Base-by-base conservation (phyloP, 2,329 filamentous ascomycete species). In the Atkinsonella hypoxylon region DNA sequence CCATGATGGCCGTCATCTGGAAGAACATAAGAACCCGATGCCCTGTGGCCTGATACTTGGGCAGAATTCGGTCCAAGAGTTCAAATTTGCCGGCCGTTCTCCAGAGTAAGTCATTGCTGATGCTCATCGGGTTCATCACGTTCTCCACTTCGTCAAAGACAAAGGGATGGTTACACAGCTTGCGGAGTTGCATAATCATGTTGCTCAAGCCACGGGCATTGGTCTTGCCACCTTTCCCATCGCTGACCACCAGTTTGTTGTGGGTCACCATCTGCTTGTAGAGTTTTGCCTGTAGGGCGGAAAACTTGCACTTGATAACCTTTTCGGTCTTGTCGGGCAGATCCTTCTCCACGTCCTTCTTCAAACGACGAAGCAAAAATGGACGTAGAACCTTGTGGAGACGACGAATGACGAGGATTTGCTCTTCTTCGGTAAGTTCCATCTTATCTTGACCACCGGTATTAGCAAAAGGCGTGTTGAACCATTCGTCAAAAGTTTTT, bases 1-100 rank as follows among this genome's bases (percentile, higher is more conserved):
- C 95, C 93, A 98, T 98, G 65, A 98, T 98, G 55, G 95, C 90
- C 4, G 93, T 98, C 93, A 98, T 98, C 67, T 98, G 93, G 77
- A 98, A 98, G 79, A 98, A 98, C 87, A 98, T 97, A 66, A 98
- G 76, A 30, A 97, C 89, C 68, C 93, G 86, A 79, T 98, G 93
- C 15, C 89, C 89, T 1, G 88, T 90, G 3, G 79, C 83, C 59
- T 87, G 81, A 68, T 98, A 97, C 70, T 98, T 98, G 45, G 93
- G 93, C 56, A 98, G 68, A 54, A 98, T 77, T 48, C 93, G 80
- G 66, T 98, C 93, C 26, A 98, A 76, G 31, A 98, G 76, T 71
- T 98, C 93, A 61, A 98, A 98, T 70, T 98, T 98, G 64, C 93
- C 94, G 31, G 91, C 82, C 2, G 91, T 94, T 69, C 93, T 83